phyloP scores from a whole-genome alignment of 139 green algal genomes.

The Tetraselmis striata region DNA sequence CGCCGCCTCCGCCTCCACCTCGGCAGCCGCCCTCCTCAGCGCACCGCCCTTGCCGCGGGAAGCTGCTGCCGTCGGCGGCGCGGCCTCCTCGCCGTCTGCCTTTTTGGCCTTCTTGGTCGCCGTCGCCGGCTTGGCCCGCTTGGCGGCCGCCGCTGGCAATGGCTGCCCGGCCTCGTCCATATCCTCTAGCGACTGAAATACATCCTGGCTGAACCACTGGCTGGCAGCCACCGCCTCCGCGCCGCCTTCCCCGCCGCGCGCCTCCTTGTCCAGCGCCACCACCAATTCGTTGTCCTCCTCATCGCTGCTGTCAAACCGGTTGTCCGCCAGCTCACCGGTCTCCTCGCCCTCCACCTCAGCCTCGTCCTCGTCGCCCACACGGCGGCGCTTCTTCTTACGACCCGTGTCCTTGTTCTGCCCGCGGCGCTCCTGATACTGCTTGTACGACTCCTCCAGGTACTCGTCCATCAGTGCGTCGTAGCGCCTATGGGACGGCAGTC shows the following conservation, averaged over 20 bases:
- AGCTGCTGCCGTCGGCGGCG: slow-evolving; percentile 11
- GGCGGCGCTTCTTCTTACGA: slow-evolving; percentile 6
- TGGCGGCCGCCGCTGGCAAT: slow-evolving; percentile 16
- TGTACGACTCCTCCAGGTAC: slow-evolving; percentile 80
- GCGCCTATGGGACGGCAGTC: no score
- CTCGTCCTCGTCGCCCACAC: slow-evolving; percentile 8
- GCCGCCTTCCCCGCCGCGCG: slow-evolving; percentile 42
- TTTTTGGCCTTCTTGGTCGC: neutral
- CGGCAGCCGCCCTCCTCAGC: slow-evolving; percentile 5
- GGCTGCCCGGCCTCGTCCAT: slow-evolving; percentile 12
- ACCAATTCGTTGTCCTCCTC: slow-evolving; percentile 31
- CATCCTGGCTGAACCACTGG: slow-evolving; percentile 82
- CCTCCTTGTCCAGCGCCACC: slow-evolving; percentile 61
- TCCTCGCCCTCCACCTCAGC: slow-evolving; percentile 26
- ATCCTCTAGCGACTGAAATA: slow-evolving; percentile 46
- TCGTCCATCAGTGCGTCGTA: slow-evolving; percentile 78
- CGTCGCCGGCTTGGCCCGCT: slow-evolving; percentile 14
- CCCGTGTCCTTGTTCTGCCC: slow-evolving; percentile 21
- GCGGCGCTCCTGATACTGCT: slow-evolving; percentile 68
- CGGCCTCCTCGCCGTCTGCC: neutral
- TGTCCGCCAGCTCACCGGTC: neutral
- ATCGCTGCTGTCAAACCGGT: slow-evolving; percentile 1
- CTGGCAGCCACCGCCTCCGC: slow-evolving; percentile 41
- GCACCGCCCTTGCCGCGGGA: neutral
- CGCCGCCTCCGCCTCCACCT: slow-evolving; percentile 5